Evolutionary conservation across 352 stramenopile species (phyloP).

Genomic region (Phytophthora multivora): DNA sequence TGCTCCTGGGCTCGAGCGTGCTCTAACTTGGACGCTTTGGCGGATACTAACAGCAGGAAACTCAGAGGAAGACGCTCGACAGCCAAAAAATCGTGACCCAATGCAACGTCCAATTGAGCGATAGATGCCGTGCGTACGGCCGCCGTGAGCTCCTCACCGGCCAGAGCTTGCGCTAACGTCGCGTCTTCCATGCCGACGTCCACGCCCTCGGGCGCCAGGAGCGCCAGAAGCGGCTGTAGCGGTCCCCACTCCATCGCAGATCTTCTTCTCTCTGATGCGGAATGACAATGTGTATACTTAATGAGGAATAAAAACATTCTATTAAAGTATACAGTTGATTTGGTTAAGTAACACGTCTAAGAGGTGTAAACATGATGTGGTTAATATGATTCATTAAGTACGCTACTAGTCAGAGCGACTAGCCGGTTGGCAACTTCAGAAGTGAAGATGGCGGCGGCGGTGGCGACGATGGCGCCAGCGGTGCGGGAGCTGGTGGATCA

Average conservation of each 20-base stretch:
- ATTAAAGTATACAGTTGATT: not conserved
- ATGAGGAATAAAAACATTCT: no score
- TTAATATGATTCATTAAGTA: constrained; percentile 4
- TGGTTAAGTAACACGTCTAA: no score
- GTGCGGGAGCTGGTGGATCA: constrained; percentile 44
- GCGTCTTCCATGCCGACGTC: constrained; percentile 45
- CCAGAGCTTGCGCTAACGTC: constrained; percentile 46
- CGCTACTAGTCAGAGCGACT: constrained; percentile 24
- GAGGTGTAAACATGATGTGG: constrained; percentile 10
- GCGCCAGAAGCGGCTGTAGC: constrained; percentile 51
- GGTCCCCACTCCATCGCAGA: constrained; percentile 55
- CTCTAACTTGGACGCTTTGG: constrained; percentile 67
- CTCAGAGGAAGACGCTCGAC: constrained; percentile 56
- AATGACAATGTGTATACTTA: not conserved
- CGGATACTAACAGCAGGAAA: constrained; percentile 49
- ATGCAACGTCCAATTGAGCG: constrained; percentile 59
- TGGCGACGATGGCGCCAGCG: constrained; percentile 15
- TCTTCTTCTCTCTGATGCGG: constrained; percentile 18
- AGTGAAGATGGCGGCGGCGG: constrained; percentile 12
- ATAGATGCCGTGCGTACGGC: constrained; percentile 59
- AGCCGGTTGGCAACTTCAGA: constrained; percentile 22
- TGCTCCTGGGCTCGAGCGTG: constrained; percentile 27
- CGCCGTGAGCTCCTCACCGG: constrained; percentile 45
- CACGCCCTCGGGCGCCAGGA: constrained; percentile 41
- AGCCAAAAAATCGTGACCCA: constrained; percentile 54